Evolutionary conservation across 441 rosid species (phyloP).

Genomic region (Gossypium laxum): DNA sequence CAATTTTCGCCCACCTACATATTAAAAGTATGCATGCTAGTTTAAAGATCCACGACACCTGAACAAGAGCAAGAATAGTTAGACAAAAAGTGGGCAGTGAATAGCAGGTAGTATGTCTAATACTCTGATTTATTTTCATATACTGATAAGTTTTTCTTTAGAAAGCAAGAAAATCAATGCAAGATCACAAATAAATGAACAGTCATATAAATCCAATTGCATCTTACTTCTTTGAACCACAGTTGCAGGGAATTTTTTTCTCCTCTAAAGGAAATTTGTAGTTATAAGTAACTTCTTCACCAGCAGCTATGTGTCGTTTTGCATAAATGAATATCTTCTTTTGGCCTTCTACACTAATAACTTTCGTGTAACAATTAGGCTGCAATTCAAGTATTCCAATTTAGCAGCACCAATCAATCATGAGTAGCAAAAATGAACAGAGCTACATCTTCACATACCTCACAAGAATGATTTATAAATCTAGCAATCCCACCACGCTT

Average conservation of each 20-base stretch:
- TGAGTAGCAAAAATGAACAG: slow-evolving; percentile 19
- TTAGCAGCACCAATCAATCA: slow-evolving; percentile 18
- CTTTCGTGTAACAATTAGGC: slow-evolving; percentile 98
- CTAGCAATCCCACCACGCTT: slow-evolving; percentile 98
- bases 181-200: slow-evolving; percentile 10
- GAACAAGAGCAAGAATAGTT: slow-evolving; percentile 19
- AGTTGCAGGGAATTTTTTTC: slow-evolving; percentile 90
- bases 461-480: slow-evolving; percentile 96
- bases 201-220: slow-evolving; percentile 1
- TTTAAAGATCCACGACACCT: slow-evolving; percentile 96
- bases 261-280: slow-evolving; percentile 97
- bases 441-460: slow-evolving; percentile 38
- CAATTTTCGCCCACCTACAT: slow-evolving; percentile 12
- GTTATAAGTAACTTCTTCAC: slow-evolving; percentile 94
- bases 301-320: slow-evolving; percentile 68
- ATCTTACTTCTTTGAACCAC: slow-evolving; percentile 84
- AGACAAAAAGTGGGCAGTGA: slow-evolving; percentile 7
- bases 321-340: slow-evolving; percentile 92
- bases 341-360: slow-evolving; percentile 84
- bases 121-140: background rate
- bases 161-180: background rate
- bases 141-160: background rate
- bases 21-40: slow-evolving; percentile 33
- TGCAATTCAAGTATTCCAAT: slow-evolving; percentile 28
- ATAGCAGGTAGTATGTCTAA: background rate